These are phyloP conservation scores for Penicillium janthinellum DNA, from an alignment of 2,329 filamentous ascomycete species.

Conservation along the genomic window DNA sequence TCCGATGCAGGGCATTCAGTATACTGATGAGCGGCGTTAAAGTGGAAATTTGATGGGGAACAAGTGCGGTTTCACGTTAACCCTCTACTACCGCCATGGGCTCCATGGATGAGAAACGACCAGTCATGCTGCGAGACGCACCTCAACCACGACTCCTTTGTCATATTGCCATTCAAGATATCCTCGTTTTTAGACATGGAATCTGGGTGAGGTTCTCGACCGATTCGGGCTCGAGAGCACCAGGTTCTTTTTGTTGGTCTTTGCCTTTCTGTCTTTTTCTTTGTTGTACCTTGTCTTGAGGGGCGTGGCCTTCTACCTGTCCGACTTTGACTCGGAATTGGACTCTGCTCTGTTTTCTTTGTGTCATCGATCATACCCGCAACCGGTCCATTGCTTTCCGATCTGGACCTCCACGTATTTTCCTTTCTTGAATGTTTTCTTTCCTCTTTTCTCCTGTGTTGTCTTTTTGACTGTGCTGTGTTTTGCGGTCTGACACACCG, in stretches of 20 bases:
- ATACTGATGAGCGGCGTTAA: constrained; percentile 51
- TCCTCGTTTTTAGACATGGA: constrained; percentile 24
- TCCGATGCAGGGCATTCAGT: constrained; percentile 55
- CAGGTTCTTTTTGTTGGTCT: constrained; percentile 9
- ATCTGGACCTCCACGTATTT: not conserved
- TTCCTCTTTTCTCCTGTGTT: constrained; percentile 5
- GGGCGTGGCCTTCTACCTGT: constrained; percentile 19
- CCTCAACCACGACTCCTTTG: constrained; percentile 18
- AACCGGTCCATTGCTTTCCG: constrained; percentile 9
- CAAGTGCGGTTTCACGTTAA: not conserved
- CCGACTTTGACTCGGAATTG: not conserved
- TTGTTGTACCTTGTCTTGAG: constrained; percentile 14
- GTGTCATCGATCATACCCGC: constrained; percentile 28
- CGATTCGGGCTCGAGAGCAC: not conserved
- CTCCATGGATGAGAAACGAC: constrained; percentile 29
- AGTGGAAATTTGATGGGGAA: not conserved
- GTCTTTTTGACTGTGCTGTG: constrained; percentile 1
- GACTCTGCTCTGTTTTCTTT: constrained; percentile 5
- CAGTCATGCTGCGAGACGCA: constrained; percentile 24
- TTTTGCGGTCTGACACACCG: not conserved
- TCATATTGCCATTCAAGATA: constrained; percentile 25
- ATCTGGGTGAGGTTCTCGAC: constrained; percentile 3
- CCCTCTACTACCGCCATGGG: not conserved
- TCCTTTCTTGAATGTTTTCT: constrained; percentile 7
- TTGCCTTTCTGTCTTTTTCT: constrained; percentile 12